phyloP scores from a whole-genome alignment of 805 yeast species.

The Priceomyces medius region DNA sequence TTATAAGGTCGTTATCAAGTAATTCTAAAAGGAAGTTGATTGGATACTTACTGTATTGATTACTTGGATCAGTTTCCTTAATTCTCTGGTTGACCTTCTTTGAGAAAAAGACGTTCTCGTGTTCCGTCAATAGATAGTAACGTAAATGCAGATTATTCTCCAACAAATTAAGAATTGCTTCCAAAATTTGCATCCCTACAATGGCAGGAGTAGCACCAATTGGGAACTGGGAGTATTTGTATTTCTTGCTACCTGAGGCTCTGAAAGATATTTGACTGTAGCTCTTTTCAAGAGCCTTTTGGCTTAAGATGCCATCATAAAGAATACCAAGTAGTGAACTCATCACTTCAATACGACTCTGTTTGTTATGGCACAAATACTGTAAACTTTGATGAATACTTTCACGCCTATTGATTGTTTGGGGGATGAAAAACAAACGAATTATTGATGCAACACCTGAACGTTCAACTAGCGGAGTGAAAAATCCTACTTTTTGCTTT shows the following conservation, averaged over 20 bases:
- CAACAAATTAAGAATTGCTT: conserved; percentile 67
- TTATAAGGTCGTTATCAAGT: conserved; percentile 61
- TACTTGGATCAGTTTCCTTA: conserved; percentile 29
- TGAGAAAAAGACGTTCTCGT: conserved; percentile 45
- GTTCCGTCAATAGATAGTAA: conserved; percentile 76
- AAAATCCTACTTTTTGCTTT: conserved; percentile 30
- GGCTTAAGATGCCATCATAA: conserved; percentile 71
- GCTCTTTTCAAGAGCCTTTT: conserved; percentile 57
- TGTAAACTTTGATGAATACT: conserved; percentile 63
- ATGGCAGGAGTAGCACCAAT: conserved; percentile 62
- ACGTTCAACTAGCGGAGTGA: conserved; percentile 70
- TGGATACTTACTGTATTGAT: conserved; percentile 59
- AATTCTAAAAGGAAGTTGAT: conserved; percentile 65
- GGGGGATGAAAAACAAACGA: conserved; percentile 72
- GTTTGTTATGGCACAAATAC: conserved; percentile 71
- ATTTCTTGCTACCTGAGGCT: conserved; percentile 20
- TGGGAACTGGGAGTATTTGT: conserved; percentile 41
- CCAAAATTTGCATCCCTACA: conserved; percentile 76
- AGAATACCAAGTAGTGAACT: conserved; percentile 65
- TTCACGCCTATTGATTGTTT: conserved; percentile 60
- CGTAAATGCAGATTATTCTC: conserved; percentile 67
- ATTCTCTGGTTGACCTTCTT: conserved; percentile 33
- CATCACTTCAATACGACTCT: conserved; percentile 72
- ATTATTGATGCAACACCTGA: conserved; percentile 72
- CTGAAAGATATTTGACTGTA: conserved; percentile 56